These are phyloP conservation scores for Zancudomyces culisetae DNA, from an alignment of 371 early-diverging fungal genomes.

Conservation along the genomic window DNA sequence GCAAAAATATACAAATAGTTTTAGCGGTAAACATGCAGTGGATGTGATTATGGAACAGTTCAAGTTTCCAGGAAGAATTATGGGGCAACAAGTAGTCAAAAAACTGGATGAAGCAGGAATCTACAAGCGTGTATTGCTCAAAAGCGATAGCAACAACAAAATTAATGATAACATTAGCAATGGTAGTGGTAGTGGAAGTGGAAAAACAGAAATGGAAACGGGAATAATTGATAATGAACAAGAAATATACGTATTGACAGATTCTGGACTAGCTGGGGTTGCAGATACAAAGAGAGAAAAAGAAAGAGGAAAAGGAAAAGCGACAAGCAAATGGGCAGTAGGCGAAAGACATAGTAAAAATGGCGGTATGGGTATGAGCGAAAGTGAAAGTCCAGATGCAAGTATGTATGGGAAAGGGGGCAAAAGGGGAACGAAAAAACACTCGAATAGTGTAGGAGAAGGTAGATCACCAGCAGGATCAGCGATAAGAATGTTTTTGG, in stretches of 20 bases:
- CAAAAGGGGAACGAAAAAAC: not conserved
- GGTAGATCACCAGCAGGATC: not conserved
- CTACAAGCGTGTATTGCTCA: not conserved
- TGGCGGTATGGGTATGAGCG: not conserved
- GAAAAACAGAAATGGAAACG: not conserved
- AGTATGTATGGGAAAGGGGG: not conserved
- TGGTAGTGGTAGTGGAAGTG: not conserved
- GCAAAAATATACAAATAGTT: not conserved
- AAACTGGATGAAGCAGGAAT: not conserved
- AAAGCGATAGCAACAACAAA: not conserved
- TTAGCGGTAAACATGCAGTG: conserved; percentile 1
- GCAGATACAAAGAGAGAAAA: not conserved
- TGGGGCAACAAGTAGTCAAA: conserved; percentile 1
- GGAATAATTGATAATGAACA: not conserved
- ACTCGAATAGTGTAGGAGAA: not conserved
- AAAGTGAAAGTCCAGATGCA: not conserved
- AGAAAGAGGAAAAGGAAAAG: not conserved
- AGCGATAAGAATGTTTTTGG: too few relatives aligned
- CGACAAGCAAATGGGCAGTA: not conserved
- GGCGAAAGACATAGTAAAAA: not conserved
- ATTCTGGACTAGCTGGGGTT: not conserved
- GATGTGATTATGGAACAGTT: conserved; percentile 1
- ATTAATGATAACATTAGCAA: not conserved
- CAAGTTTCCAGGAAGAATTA: not conserved
- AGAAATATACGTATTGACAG: not conserved